Evolutionary conservation across 208 protist species (phyloP).

Genomic region (Crithidia brevicula): DNA sequence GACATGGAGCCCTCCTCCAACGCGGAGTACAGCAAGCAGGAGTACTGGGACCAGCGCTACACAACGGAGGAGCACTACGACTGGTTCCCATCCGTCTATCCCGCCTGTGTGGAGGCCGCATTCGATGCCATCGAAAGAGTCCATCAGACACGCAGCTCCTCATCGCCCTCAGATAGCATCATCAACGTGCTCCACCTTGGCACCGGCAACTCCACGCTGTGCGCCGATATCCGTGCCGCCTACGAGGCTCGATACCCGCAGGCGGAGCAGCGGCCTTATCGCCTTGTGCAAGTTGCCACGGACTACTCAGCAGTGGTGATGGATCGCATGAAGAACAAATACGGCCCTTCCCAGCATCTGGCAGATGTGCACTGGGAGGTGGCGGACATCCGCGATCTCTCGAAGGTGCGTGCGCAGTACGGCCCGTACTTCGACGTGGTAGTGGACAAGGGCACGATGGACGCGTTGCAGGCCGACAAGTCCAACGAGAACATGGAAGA

Average conservation of each 20-base stretch:
- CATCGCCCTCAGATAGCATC: not conserved
- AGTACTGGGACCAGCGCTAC: conserved; percentile 83
- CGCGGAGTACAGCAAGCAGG: conserved; percentile 67
- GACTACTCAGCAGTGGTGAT: conserved; percentile 86
- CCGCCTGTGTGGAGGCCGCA: conserved; percentile 41
- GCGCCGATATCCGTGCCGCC: conserved; percentile 54
- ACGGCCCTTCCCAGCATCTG: conserved; percentile 19
- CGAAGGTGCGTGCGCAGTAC: conserved; percentile 36
- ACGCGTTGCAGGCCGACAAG: conserved; percentile 79
- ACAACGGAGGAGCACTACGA: conserved; percentile 73
- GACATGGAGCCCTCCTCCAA: conserved; percentile 42
- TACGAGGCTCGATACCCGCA: conserved; percentile 33
- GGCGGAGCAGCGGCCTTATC: conserved; percentile 17
- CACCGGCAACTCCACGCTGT: conserved; percentile 79
- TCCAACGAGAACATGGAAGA: conserved; percentile 42
- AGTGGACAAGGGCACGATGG: conserved; percentile 89
- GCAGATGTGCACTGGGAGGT: conserved; percentile 69
- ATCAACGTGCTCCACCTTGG: conserved; percentile 81
- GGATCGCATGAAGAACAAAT: conserved; percentile 66
- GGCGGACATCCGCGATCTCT: conserved; percentile 75
- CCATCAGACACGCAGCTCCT: conserved; percentile 10
- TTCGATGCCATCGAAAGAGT: conserved; percentile 57
- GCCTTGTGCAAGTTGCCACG: conserved; percentile 77
- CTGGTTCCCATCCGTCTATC: conserved; percentile 84
- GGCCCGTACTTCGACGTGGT: conserved; percentile 78